Base-by-base conservation (phyloP, 2,329 filamentous ascomycete genomes). In the Arachnomyces sp. region DNA sequence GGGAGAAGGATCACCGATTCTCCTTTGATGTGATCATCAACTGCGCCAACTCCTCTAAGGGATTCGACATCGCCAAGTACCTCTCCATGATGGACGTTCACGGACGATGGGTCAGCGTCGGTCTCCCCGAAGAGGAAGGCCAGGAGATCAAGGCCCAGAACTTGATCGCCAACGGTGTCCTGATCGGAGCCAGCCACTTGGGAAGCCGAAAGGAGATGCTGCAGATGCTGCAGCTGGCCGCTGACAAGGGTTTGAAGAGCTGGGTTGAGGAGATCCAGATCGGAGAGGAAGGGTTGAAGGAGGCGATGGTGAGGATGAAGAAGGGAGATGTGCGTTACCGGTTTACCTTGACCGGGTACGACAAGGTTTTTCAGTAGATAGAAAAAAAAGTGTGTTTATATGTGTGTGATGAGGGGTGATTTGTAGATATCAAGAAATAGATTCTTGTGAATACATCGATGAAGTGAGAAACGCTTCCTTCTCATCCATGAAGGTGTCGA, bases 41-140 rank as follows among this genome's bases (percentile, higher is more conserved):
- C 67, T 82, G 80, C 39, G 85, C 86, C 44, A 82, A 76, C 61
- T 80, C 85, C 66, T 92, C 92, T 45, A 83, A 78, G 56, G 64
- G 68, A 36, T 78, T 82, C 50, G 67, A 79, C 50, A 56, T 48
- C 28, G 47, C 60, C 28, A 55, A 81, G 48, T 93, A 92, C 68
- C 77, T 93, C 54, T 77, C 75, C 45, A 75, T 88, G 53, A 75
- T 93, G 59, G 87, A 90, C 64, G 80, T 90, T 42, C 84, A 88
- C 66, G 85, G 83, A 43, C 76, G 74, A 57, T 92, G 84, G 78
- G 77, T 90, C 60, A 84, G 76, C 54, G 84, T 90, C 39, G 86
- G 85, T 31, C 72, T 92, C 55, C 86, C 86, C 3, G 84, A 88
- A 58, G 82, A 86, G 46, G 78, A 82, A 33, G 78, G 86, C 8